Conservation (phyloP, 2,329 filamentous ascomycete species). For the Fusarium falciforme region DNA sequence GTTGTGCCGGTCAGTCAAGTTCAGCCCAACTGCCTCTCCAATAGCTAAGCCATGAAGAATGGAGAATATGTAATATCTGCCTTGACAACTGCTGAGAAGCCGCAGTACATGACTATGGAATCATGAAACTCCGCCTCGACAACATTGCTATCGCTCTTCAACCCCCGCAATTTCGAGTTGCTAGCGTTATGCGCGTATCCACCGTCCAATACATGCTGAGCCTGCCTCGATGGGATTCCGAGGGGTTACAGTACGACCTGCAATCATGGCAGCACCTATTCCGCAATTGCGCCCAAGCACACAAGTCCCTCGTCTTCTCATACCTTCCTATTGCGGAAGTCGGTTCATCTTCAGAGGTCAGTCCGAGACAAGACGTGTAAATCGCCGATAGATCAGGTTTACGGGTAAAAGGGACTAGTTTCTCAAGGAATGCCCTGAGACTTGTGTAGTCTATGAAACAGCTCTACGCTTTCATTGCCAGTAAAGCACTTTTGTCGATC, state of each 20-base stretch:
- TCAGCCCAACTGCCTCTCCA: not conserved
- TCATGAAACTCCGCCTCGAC: not conserved
- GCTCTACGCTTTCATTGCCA: not conserved
- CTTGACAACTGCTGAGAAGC: constrained; percentile 1
- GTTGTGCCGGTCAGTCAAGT: not conserved
- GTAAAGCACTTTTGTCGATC: not conserved
- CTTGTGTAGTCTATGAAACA: not conserved
- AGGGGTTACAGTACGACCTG: constrained; percentile 4
- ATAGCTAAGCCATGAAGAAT: not conserved
- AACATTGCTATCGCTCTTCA: not conserved
- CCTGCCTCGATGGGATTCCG: not conserved
- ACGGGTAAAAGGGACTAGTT: not conserved
- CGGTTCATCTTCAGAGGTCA: not conserved
- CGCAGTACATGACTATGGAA: not conserved
- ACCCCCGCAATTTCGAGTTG: not conserved
- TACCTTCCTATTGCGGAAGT: constrained; percentile 30
- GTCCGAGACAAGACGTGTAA: not conserved
- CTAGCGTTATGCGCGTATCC: not conserved
- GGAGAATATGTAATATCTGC: not conserved
- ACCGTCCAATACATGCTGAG: not conserved
- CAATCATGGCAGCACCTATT: constrained; percentile 8
- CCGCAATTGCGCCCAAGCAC: not conserved
- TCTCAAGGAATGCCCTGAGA: not conserved
- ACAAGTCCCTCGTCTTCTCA: constrained; percentile 2
- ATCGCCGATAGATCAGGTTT: not conserved